Evolutionary conservation across 768 basidiomycete genomes (phyloP), one percentile per base, ranked within the genome.

Genomic region (Porphyrellus cyaneotinctus): DNA sequence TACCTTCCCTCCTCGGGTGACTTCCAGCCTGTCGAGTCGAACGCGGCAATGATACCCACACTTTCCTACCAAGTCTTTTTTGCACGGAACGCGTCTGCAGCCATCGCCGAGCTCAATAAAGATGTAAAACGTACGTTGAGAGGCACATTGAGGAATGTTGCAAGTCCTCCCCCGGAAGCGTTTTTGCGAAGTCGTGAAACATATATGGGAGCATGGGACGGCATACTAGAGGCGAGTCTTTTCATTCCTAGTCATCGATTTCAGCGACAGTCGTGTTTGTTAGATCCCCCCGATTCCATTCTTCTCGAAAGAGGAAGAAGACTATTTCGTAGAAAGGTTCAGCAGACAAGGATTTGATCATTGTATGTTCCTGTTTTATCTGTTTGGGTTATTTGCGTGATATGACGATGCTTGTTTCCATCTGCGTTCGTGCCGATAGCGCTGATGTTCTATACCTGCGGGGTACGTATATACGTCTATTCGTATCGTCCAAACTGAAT

Each of bases 41-140:
- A 83, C 6, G 64, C 72, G 4, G 42, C 59, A 1, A 49, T 59
- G 17, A 69, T 85, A 18, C 83, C 85, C 0, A 77, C 73, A 11
- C 70, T 89, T 26, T 70, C 76, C 0, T 90, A 90, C 60, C 84
- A 85, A 60, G 50, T 83, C 5, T 88, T 76, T 71, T 87, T 89
- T 60, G 75, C 81, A 55, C 51, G 63, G 4, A 65, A 76, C 24
- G 79, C 80, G 0, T 61, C 73, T 3, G 64, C 57, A 18, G 85
- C 88, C 0, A 63, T 74, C 0, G 63, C 56, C 0, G 84, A 90
- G 59, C 72, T 90, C 8, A 69, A 82, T 51, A 61, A 56, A 22
- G 82, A 88, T 64, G 67, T 85, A 35, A 72, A 78, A 26, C 75
- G 84, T 49, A 78, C 80, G 0, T 56, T 87, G 13, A 79, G 87